phyloP scores from a whole-genome alignment of 1,139 yeast species.

The Candida freyschussii region DNA sequence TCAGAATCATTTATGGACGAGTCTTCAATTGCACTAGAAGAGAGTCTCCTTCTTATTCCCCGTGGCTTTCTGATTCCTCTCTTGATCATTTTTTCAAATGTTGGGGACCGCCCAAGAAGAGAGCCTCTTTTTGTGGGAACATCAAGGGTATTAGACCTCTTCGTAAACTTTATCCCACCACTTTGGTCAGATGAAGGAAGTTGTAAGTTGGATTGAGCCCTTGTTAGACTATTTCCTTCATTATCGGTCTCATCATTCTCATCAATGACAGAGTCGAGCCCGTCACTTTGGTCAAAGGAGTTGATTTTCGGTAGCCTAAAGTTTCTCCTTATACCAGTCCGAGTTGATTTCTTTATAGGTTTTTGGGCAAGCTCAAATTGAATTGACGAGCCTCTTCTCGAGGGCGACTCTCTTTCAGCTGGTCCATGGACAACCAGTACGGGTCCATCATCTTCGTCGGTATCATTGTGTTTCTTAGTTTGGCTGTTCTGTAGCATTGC shows the following conservation, averaged over 20 bases:
- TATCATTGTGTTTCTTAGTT: constrained; percentile 17
- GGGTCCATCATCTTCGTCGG: constrained; percentile 63
- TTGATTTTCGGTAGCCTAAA: constrained; percentile 3
- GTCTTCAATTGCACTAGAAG: constrained; percentile 21
- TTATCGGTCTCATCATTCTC: constrained; percentile 7
- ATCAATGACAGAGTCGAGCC: constrained; percentile 4
- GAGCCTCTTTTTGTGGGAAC: constrained; percentile 26
- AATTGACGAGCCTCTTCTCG: constrained; percentile 18
- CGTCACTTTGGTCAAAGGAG: constrained; percentile 2
- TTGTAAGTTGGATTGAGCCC: constrained; percentile 36
- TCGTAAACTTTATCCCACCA: constrained; percentile 33
- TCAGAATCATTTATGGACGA: constrained; percentile 17
- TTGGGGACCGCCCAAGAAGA: constrained; percentile 36
- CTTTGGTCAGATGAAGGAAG: constrained; percentile 35
- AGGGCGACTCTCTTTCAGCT: constrained; percentile 51
- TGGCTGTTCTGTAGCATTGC: constrained; percentile 64
- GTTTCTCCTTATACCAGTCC: constrained; percentile 18
- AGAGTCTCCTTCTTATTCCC: constrained; percentile 20
- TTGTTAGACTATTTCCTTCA: constrained; percentile 18
- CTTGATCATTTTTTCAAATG: constrained; percentile 39
- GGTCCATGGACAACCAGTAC: constrained; percentile 80
- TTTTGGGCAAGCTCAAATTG: constrained; percentile 22
- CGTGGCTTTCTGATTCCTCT: constrained; percentile 28
- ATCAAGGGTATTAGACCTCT: constrained; percentile 47
- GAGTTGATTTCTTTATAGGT: constrained; percentile 9